Conservation (phyloP, 164 flowering plant genomes). For the Umbellularia californica region DNA sequence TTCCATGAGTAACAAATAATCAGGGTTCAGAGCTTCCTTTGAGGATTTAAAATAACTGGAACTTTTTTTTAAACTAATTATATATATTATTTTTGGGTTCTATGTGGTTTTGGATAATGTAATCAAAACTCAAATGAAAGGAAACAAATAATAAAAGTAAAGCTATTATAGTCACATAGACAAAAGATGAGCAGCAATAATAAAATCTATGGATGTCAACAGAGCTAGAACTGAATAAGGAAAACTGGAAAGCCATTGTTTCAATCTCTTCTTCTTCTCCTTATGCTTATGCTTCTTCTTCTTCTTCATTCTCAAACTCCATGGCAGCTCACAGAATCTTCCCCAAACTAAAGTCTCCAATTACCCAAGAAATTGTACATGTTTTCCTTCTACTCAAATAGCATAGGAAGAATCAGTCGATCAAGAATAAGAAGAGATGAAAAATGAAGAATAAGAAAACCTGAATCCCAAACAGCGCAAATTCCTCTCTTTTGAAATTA, state of each 20-base stretch:
- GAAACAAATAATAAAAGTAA: not conserved
- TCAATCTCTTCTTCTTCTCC: slow-evolving; percentile 9
- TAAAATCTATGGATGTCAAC: not conserved
- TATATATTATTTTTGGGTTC: not conserved
- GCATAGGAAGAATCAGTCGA: slow-evolving; percentile 14
- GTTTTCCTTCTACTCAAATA: slow-evolving; percentile 23
- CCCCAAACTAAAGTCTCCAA: slow-evolving; percentile 27
- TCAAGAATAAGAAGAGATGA: slow-evolving; percentile 2
- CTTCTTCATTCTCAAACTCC: not conserved
- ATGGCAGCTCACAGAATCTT: slow-evolving; percentile 1
- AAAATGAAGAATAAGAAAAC: slow-evolving; percentile 8
- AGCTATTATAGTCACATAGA: not conserved
- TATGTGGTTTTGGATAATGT: slow-evolving; percentile 3
- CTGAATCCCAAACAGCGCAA: not conserved
- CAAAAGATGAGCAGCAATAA: not conserved
- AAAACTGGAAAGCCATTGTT: slow-evolving; percentile 7
- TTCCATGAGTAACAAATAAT: not conserved
- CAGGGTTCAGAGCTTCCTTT: no score
- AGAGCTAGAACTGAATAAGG: slow-evolving; percentile 5
- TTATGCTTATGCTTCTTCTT: slow-evolving; percentile 3
- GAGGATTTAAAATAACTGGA: not conserved
- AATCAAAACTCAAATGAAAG: slow-evolving; percentile 10
- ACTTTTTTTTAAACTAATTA: not conserved
- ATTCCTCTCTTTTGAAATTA: not conserved
- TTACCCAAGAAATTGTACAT: slow-evolving; percentile 41